These are phyloP conservation scores for Fusarium anguioides DNA, from an alignment of 2,329 filamentous ascomycete genomes.

Conservation along the genomic window DNA sequence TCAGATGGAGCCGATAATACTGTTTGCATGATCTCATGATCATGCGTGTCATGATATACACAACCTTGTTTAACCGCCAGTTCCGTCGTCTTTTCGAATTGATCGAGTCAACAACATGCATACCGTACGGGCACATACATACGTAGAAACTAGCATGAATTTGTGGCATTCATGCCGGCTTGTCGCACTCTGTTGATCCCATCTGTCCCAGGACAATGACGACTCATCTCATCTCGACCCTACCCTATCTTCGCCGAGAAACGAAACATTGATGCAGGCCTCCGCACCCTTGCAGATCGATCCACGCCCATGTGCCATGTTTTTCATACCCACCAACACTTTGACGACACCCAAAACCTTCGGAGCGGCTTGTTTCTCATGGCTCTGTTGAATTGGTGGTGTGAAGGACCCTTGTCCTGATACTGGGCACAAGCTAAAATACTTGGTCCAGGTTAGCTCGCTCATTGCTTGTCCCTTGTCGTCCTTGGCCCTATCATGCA, in stretches of 20 bases:
- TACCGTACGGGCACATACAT: not conserved
- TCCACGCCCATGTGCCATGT: slow-evolving; percentile 40
- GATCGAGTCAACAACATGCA: not conserved
- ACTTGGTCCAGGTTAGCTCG: slow-evolving; percentile 15
- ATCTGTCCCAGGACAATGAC: slow-evolving; percentile 20
- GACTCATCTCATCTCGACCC: slow-evolving; percentile 20
- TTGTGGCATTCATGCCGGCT: not conserved
- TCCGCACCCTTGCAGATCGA: slow-evolving; percentile 37
- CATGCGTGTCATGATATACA: slow-evolving; percentile 30
- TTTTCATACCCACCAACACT: slow-evolving; percentile 14
- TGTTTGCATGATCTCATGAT: slow-evolving; percentile 35
- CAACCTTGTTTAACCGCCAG: slow-evolving; percentile 24
- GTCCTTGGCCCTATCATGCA: slow-evolving; percentile 16
- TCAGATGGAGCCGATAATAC: slow-evolving; percentile 16
- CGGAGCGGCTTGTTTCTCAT: slow-evolving; percentile 23
- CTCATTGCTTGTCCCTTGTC: not conserved
- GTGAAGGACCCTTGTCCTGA: slow-evolving; percentile 29
- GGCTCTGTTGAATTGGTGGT: slow-evolving; percentile 24
- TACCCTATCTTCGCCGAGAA: slow-evolving; percentile 18
- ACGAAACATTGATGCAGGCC: slow-evolving; percentile 41
- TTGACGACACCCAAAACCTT: slow-evolving; percentile 16
- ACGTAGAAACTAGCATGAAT: not conserved
- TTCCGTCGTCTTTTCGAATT: slow-evolving; percentile 18
- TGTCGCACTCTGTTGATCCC: slow-evolving; percentile 34
- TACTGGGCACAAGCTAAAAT: not conserved